Base-by-base conservation (phyloP, 768 basidiomycete species). In the Pholiota microspora region DNA sequence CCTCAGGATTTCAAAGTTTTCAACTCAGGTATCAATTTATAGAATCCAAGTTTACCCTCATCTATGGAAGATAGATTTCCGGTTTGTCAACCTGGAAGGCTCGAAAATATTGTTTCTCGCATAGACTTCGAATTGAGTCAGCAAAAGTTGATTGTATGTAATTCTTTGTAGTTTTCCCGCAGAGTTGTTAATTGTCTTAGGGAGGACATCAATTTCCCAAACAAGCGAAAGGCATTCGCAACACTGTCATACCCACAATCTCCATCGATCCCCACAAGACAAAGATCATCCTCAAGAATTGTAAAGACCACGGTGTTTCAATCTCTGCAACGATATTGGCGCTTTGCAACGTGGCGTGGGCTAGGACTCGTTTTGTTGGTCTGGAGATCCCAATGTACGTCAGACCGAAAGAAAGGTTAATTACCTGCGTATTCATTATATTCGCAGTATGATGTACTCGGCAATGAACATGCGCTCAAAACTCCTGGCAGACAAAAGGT, bases 311-410 rank as follows among this genome's bases (percentile, higher is more conserved):
- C 36, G 84, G 83, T 0, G 86, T 90, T 7, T 89, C 88, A 7
- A 86, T 92, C 58, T 85, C 88, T 0, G 83, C 82, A 55, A 85
- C 85, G 21, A 70, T 90, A 36, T 92, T 92, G 64, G 86, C 89
- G 2, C 69, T 91, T 9, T 86, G 85, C 65, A 89, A 87, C 63
- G 65, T 89, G 34, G 89, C 88, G 4, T 91, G 88, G 89, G 79
- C 80, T 3, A 75, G 79, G 59, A 78, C 78, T 29, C 72, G 70
- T 21, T 63, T 67, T 24, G 69, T 70, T 12, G 72, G 74, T 36
- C 68, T 67, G 60, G 77, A 83, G 53, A 67, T 82, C 45, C 85
- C 85, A 4, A 78, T 73, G 81, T 84, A 67, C 62, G 77, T 62
- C n/a, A n/a, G n/a, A 24, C 18, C 12, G 12, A 6, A 31, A 24